These are phyloP conservation scores for Trichoderma reesei DNA, from an alignment of 495 filamentous ascomycete genomes.

Conservation along the genomic window DNA sequence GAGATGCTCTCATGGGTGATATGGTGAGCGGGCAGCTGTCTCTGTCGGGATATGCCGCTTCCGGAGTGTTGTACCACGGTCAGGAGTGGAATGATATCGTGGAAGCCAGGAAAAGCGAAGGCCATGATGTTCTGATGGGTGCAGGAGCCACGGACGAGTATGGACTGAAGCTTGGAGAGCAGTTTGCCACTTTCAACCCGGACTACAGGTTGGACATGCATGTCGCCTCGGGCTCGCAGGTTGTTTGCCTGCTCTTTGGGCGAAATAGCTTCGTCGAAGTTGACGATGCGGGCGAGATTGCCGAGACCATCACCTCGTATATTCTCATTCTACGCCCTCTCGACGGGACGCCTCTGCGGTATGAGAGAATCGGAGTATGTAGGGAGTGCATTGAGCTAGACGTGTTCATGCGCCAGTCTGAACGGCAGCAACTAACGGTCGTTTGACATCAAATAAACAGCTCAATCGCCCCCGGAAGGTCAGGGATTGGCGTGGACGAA, in stretches of 20 bases:
- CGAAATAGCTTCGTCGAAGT: background rate
- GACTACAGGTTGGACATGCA: constrained; percentile 7
- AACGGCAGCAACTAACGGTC: background rate
- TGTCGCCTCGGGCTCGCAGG: background rate
- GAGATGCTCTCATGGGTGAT: background rate
- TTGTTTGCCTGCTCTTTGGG: background rate
- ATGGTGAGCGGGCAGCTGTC: background rate
- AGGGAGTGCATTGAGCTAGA: background rate
- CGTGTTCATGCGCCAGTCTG: background rate
- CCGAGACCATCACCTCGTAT: background rate
- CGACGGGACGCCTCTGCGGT: background rate
- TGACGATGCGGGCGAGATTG: background rate
- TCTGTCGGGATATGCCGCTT: background rate
- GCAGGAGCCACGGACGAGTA: background rate
- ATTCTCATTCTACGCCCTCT: background rate
- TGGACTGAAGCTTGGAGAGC: background rate
- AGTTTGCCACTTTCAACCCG: background rate
- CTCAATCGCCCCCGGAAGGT: no score
- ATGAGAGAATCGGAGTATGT: background rate
- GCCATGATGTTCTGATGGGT: background rate
- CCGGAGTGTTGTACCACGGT: background rate
- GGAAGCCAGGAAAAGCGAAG: no score
- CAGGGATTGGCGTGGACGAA: no score
- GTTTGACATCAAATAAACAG: background rate
- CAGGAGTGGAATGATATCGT: background rate